A percentile compares a stretch with the other conserved stretches of the same genome.
Conservation (phyloP, 345 rosid species). For the Luvunga scandens region DNA sequence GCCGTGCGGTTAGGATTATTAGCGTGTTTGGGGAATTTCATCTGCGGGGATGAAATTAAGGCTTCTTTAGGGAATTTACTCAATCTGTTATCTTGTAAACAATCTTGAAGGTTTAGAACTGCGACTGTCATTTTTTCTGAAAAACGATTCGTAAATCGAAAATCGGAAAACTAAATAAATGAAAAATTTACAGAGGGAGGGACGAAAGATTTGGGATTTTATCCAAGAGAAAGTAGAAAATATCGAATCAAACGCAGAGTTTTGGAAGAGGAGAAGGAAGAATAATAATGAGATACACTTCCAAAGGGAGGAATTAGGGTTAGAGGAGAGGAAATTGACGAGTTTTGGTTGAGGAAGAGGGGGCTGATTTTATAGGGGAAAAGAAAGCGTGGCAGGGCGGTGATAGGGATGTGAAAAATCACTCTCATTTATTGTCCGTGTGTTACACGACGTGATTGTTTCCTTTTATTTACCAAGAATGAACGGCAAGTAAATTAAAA, state of each 20-base stretch:
- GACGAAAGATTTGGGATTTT: not conserved
- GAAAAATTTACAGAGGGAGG: not conserved
- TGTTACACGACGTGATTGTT: not conserved
- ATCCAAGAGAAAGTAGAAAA: not conserved
- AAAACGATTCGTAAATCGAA: not conserved
- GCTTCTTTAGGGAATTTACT: slow-evolving; percentile 26
- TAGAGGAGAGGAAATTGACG: not conserved
- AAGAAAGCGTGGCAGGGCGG: not conserved
- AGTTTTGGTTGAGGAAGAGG: not conserved
- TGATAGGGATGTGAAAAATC: not conserved
- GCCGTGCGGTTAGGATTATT: slow-evolving; percentile 19
- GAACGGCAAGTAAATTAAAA: too few relatives aligned
- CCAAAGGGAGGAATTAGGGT: not conserved
- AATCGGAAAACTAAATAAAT: too few relatives aligned
- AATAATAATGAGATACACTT: accelerated
- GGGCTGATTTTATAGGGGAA: not conserved
- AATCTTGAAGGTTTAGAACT: slow-evolving; percentile 54
- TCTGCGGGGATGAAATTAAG: slow-evolving; percentile 21
- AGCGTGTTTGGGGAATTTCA: slow-evolving; percentile 30
- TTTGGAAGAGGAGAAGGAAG: not conserved
- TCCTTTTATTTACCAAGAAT: not conserved
- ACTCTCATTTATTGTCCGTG: slow-evolving; percentile 10
- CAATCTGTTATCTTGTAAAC: slow-evolving; percentile 30
- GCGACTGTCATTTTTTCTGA: slow-evolving; percentile 57
- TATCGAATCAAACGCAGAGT: not conserved